These are phyloP conservation scores for Withania somnifera DNA, from an alignment of 305 asterid genomes.

Conservation along the genomic window DNA sequence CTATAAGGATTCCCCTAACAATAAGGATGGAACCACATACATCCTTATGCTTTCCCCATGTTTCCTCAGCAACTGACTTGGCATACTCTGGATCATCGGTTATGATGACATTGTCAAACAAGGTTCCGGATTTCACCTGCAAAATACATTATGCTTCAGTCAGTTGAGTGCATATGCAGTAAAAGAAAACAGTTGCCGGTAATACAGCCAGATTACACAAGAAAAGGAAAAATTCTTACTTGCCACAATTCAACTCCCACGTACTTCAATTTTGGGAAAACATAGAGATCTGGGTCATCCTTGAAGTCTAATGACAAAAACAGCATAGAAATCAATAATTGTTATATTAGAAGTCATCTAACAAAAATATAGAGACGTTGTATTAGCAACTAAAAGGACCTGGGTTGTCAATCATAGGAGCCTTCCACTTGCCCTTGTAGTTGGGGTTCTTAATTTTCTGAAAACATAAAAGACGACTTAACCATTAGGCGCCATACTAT, in stretches of 20 bases:
- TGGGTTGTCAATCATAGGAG: constrained; percentile 93
- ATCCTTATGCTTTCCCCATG: constrained; percentile 95
- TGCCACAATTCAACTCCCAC: constrained; percentile 98
- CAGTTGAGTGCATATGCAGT: not conserved
- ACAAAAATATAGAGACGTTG: not conserved
- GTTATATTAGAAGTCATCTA: not conserved
- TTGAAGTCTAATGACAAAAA: constrained; percentile 52
- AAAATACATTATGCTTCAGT: not conserved
- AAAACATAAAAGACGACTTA: not conserved
- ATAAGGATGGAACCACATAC: constrained; percentile 29
- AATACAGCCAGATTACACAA: not conserved
- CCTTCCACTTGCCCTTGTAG: constrained; percentile 98
- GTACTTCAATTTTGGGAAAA: constrained; percentile 80
- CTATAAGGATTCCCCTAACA: not conserved
- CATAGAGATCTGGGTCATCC: constrained; percentile 85
- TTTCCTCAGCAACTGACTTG: constrained; percentile 70
- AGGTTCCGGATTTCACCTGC: constrained; percentile 97
- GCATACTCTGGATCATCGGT: constrained; percentile 85
- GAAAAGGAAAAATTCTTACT: constrained; percentile 24
- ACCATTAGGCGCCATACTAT: not conserved
- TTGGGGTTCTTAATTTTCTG: constrained; percentile 98
- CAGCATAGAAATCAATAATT: not conserved
- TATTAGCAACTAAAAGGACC: constrained; percentile 28
- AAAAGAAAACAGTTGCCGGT: not conserved
- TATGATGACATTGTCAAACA: constrained; percentile 78